Base-by-base conservation (phyloP, 805 yeast species). In the Hanseniaspora guilliermondii region DNA sequence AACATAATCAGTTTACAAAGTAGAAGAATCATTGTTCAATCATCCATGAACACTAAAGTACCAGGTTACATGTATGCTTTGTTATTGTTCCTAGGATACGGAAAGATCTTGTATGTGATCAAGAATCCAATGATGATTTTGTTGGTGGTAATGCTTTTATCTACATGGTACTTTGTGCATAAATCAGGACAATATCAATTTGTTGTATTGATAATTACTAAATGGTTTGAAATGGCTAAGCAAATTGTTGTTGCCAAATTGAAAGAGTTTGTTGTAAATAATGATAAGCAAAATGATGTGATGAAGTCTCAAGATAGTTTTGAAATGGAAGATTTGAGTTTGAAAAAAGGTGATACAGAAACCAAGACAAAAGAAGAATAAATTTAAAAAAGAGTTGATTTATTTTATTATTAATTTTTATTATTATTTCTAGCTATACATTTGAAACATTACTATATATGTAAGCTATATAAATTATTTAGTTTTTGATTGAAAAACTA, bases 71-170 rank as follows among this genome's bases (percentile, higher is more conserved):
- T 93, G 56, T 88, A 87, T 69, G 69, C 79, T 11, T 63, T 91
- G 14, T 70, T 93, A 24, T 66, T 84, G 2, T 80, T 85, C 3
- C 72, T 93, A 22, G 98, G 98, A 9, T 93, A 96, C 96, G 89
- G 89, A 67, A 97, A 93, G 72, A 83, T 93, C 60, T 77, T 88
- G 84, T 83, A 93, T 9, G 78, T 93, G 17, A 64, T 93, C 44
- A 77, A 94, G 58, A 89, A 86, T 64, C 97, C 98, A 52, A 62
- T 91, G n/a, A 76, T 85, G 60, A 80, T 89, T 59, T 73, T 85
- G 6, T 65, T 88, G 48, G 64, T 89, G 44, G 49, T 87, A 11
- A 45, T 75, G 0, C 76, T 76, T 1, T 86, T 85, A 0, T 83
- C 78, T 1, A 64, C 76, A 1, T 55, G 57, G 57, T 87, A 83